phyloP scores from a whole-genome alignment of 1,139 yeast species.

The Zygosaccharomyces pseudobailii region DNA sequence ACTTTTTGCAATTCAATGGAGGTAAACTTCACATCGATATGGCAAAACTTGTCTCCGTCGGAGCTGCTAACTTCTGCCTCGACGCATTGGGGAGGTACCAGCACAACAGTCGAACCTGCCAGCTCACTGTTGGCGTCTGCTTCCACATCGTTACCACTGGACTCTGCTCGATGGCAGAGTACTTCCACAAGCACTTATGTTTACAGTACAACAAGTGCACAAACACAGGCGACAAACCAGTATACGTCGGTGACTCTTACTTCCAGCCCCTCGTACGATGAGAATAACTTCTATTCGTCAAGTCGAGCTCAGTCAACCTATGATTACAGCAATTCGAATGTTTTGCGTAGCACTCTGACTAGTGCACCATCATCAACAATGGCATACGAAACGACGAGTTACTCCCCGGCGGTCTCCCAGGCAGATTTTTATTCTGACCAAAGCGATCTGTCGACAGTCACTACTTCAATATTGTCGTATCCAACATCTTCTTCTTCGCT shows the following conservation, averaged over 20 bases:
- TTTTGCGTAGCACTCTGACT: background rate
- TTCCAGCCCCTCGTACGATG: background rate
- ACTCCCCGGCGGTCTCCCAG: background rate
- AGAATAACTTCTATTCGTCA: background rate
- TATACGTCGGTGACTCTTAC: background rate
- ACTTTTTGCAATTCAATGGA: slow-evolving; percentile 1
- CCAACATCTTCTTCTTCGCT: background rate
- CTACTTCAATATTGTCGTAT: background rate
- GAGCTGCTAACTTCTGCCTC: background rate
- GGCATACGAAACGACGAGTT: background rate
- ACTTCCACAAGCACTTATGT: background rate
- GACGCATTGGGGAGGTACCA: background rate
- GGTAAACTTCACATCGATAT: background rate
- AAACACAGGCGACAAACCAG: background rate
- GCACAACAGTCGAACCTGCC: background rate
- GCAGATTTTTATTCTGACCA: background rate
- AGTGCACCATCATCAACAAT: background rate
- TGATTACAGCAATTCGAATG: background rate
- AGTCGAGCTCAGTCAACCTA: background rate
- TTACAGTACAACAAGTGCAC: background rate
- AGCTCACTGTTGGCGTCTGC: background rate
- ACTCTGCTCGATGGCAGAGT: background rate
- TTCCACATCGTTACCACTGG: background rate
- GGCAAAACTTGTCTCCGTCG: slow-evolving; percentile 2
- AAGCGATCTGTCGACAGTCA: background rate